Evolutionary conservation across 2,329 filamentous ascomycete species (phyloP).

Genomic region (Arthrobotrys megalospora): DNA sequence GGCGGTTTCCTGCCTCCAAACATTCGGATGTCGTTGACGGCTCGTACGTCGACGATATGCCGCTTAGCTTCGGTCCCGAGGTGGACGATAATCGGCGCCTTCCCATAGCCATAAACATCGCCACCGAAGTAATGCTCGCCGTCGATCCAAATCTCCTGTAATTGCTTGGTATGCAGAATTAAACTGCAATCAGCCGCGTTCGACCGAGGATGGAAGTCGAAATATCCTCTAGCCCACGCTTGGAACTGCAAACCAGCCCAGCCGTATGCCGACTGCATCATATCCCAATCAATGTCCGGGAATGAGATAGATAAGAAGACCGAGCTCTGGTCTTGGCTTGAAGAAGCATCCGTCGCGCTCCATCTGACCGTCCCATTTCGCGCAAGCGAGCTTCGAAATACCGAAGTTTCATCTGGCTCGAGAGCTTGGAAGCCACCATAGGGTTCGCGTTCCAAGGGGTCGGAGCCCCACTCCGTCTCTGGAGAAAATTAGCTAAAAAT

Average conservation of each 20-base stretch:
- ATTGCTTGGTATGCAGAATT: constrained; percentile 69
- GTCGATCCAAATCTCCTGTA: constrained; percentile 73
- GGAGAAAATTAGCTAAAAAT: constrained; percentile 25
- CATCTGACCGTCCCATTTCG: constrained; percentile 71
- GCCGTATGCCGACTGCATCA: constrained; percentile 72
- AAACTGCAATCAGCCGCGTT: constrained; percentile 64
- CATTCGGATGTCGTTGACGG: constrained; percentile 73
- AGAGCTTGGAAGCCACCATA: constrained; percentile 72
- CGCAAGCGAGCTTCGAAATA: constrained; percentile 71
- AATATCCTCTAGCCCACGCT: constrained; percentile 72
- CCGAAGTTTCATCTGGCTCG: constrained; percentile 67
- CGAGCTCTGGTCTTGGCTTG: constrained; percentile 49
- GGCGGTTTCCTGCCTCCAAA: constrained; percentile 72
- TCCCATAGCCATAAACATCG: constrained; percentile 72
- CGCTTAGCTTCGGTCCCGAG: constrained; percentile 69
- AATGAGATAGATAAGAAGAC: constrained; percentile 30
- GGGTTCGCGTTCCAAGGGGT: constrained; percentile 72
- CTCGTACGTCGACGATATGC: constrained; percentile 72
- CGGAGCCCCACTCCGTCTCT: constrained; percentile 75
- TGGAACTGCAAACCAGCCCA: constrained; percentile 75
- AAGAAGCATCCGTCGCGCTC: constrained; percentile 65
- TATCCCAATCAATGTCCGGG: constrained; percentile 71
- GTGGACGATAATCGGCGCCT: constrained; percentile 71
- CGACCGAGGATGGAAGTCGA: constrained; percentile 62
- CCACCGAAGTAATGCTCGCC: constrained; percentile 72